A percentile compares a stretch with the other conserved stretches of the same genome.
These are phyloP conservation scores for Pelargonium exstipulatum DNA, from an alignment of 441 rosid species.

Conservation along the genomic window DNA sequence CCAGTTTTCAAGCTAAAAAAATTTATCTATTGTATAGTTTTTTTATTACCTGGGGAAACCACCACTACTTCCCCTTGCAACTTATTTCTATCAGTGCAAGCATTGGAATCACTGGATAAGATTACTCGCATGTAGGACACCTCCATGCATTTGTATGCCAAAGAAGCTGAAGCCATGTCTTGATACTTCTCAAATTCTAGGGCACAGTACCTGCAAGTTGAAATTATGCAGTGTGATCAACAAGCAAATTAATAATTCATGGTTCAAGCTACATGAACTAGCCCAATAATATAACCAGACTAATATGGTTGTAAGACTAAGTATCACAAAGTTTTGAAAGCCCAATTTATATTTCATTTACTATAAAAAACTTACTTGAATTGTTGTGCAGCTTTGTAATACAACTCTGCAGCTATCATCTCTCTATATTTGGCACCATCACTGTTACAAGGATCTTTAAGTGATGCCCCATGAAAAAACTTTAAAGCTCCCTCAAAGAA, in stretches of 20 bases:
- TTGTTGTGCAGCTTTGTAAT: conserved; percentile 8
- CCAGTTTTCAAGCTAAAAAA: conserved; percentile 4
- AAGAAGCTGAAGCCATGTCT: conserved; percentile 52
- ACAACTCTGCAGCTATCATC: conserved; percentile 8
- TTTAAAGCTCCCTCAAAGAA: conserved; percentile 8
- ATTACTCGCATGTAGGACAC: conserved; percentile 44
- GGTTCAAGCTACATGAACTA: conserved; percentile 2
- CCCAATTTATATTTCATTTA: too few species aligned
- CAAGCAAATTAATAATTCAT: conserved; percentile 4
- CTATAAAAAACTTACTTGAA: conserved; percentile 1
- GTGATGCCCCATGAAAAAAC: conserved; percentile 11
- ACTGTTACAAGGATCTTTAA: conserved; percentile 7
- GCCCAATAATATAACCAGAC: not conserved
- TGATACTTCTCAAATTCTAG: conserved; percentile 40
- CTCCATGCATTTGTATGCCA: conserved; percentile 53
- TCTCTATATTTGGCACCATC: conserved; percentile 8
- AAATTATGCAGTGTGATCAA: conserved; percentile 17
- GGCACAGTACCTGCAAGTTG: conserved; percentile 32
- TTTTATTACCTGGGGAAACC: conserved; percentile 9
- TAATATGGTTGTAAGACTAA: not conserved
- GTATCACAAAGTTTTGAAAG: conserved; percentile 2
- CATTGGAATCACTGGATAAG: conserved; percentile 29
- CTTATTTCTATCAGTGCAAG: conserved; percentile 33
- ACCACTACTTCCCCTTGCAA: conserved; percentile 28
- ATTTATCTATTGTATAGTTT: not conserved